Evolutionary conservation across 148 eudicot species (phyloP).

Genomic region (Camellia granthamiana): DNA sequence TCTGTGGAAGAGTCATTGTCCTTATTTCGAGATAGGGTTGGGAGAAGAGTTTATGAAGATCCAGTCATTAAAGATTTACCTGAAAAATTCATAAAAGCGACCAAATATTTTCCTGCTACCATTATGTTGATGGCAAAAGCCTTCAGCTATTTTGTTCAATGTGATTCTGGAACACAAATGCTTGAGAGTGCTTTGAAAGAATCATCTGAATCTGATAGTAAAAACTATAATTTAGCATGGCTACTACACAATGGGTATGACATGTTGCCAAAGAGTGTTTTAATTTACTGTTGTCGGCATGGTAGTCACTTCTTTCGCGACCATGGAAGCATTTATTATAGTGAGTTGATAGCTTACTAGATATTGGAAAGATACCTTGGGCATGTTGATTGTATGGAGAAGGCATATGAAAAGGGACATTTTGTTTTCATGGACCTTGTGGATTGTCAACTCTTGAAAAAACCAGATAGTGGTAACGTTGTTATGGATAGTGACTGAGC

Average conservation of each 20-base stretch:
- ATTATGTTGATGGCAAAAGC: slow-evolving; percentile 24
- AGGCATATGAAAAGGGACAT: slow-evolving; percentile 31
- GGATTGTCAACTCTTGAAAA: slow-evolving; percentile 26
- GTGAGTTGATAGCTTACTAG: slow-evolving; percentile 42
- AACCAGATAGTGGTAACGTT: slow-evolving; percentile 27
- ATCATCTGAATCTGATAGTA: neutral
- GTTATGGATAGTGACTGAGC: too few species aligned
- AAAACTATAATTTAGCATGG: slow-evolving; percentile 8
- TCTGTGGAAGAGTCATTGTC: neutral
- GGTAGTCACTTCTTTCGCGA: slow-evolving; percentile 12
- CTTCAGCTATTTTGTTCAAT: neutral
- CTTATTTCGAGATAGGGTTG: slow-evolving; percentile 7
- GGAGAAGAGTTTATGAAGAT: neutral
- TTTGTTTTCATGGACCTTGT: slow-evolving; percentile 28
- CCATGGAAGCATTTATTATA: slow-evolving; percentile 16
- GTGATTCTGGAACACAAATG: neutral
- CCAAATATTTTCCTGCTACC: slow-evolving; percentile 6
- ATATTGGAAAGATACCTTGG: slow-evolving; percentile 41
- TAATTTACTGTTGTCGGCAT: slow-evolving; percentile 14
- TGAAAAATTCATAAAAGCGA: neutral
- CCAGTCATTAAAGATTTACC: neutral
- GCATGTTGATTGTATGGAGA: slow-evolving; percentile 15
- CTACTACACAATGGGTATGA: slow-evolving; percentile 9
- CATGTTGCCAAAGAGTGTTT: slow-evolving; percentile 3
- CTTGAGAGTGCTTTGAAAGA: slow-evolving; percentile 11